Base-by-base conservation (phyloP, 2,329 filamentous ascomycete genomes). In the Epicoccum sorghinum region DNA sequence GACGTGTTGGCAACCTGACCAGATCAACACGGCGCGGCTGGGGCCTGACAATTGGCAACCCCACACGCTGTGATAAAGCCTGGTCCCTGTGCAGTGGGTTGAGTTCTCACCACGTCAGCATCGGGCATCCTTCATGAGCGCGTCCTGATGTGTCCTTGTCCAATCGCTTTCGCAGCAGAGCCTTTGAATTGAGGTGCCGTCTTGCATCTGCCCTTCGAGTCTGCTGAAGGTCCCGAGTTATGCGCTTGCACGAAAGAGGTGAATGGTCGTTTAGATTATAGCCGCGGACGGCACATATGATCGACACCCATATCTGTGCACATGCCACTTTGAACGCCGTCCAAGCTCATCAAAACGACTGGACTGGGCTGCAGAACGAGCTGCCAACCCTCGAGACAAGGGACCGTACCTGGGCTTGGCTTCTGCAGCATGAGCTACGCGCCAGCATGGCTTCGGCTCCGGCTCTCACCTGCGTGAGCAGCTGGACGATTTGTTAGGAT, bases 201-300 rank as follows among this genome's bases (percentile, higher is more conserved):
- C 27, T 29, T 29, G 27, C 27, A 29, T 7, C 27, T 29, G 27
- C 27, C 27, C 6, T 9, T 29, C 27, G 3, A 29, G 6, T 9
- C 9, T 29, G 27, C 27, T 29, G 9, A 9, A 29, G 6, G 9
- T 29, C 9, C 27, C 9, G 27, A 29, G 9, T 29, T 9, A 18
- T 29, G 27, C 60, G 59, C 65, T 64, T 66, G 58, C 47, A 47
- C 64, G 25, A 49, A 62, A 67, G 42, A 37, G 57, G 65, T 47
- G 62, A 66, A 66, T 66, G 65, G 56, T 47, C 61, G 53, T 18
- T 18, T 18, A 18, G 18, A 18, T 18, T 18, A 18, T 18, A 50
- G 40, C 24, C 23, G 23, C 13, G 22, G 30, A 25, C 35, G 54
- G 24, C 37, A 13, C 25, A 24, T 46, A 33, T 44, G 48, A 47